phyloP scores from a whole-genome alignment of 768 basidiomycete species.

The Lyophyllum shimeji region DNA sequence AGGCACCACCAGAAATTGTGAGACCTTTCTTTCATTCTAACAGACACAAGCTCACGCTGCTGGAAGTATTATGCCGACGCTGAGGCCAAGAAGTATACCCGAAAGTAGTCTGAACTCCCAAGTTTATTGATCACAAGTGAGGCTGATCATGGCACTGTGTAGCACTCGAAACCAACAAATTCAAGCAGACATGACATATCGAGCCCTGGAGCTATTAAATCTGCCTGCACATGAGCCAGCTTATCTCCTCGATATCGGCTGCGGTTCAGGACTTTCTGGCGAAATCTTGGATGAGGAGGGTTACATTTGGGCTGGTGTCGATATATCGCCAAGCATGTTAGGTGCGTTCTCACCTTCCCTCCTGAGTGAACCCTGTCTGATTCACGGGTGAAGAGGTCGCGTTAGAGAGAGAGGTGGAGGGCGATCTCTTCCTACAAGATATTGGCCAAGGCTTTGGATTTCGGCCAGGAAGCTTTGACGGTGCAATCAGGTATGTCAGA shows the following conservation, averaged over 20 bases:
- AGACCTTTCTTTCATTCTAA: slow-evolving; percentile 21
- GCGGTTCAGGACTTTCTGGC: slow-evolving; percentile 94
- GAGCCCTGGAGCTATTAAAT: slow-evolving; percentile 89
- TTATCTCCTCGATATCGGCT: slow-evolving; percentile 92
- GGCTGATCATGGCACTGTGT: slow-evolving; percentile 18
- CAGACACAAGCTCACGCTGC: slow-evolving; percentile 1
- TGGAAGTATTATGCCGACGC: slow-evolving; percentile 92
- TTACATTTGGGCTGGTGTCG: slow-evolving; percentile 90
- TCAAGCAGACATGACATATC: slow-evolving; percentile 96
- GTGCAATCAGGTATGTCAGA: slow-evolving; percentile 80
- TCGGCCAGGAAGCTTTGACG: slow-evolving; percentile 95
- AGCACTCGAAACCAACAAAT: slow-evolving; percentile 96
- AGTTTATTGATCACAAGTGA: slow-evolving; percentile 3
- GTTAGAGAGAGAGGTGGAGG: slow-evolving; percentile 91
- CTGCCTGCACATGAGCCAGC: slow-evolving; percentile 78
- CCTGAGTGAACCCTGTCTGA: not conserved
- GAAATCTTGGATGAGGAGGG: slow-evolving; percentile 96
- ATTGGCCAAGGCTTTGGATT: slow-evolving; percentile 99
- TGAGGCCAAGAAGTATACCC: slow-evolving; percentile 96
- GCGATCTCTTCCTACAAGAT: slow-evolving; percentile 95
- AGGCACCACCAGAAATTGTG: slow-evolving; percentile 92
- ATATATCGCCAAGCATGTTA: slow-evolving; percentile 96
- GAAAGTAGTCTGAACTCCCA: slow-evolving; percentile 59
- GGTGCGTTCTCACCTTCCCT: slow-evolving; percentile 47
- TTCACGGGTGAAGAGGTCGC: slow-evolving; percentile 74